These are phyloP conservation scores for Corrigiola litoralis DNA, from an alignment of 179 eudicot genomes.

Conservation along the genomic window DNA sequence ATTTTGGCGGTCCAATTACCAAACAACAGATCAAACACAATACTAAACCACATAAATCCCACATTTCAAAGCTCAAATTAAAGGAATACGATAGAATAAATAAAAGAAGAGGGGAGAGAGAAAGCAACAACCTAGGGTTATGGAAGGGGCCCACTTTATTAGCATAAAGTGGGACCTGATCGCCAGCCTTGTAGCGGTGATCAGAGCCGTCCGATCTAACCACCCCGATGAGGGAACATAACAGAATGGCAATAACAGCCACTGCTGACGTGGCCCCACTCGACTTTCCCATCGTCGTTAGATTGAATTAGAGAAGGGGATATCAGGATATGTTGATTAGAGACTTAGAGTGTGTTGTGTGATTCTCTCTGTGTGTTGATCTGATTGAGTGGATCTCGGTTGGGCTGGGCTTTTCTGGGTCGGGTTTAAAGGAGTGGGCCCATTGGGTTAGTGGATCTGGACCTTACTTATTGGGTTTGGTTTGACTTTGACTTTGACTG, in stretches of 20 bases:
- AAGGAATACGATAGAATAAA: neutral
- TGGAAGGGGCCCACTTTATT: conserved; percentile 64
- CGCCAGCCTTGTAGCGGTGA: conserved; percentile 53
- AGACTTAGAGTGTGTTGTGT: too few species aligned
- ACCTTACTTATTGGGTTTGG: too few species aligned
- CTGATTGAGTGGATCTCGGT: too few species aligned
- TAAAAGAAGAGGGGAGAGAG: neutral
- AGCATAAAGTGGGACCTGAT: conserved; percentile 52
- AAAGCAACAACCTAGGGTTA: conserved; percentile 42
- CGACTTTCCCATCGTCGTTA: conserved; percentile 29
- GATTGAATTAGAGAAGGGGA: too few species aligned
- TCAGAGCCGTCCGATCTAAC: conserved; percentile 48
- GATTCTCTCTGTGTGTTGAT: too few species aligned
- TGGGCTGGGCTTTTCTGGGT: too few species aligned
- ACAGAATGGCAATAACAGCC: conserved; percentile 18
- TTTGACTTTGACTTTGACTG: too few species aligned
- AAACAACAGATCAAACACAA: too few species aligned
- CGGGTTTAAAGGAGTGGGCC: too few species aligned
- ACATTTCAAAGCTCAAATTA: neutral
- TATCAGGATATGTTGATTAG: too few species aligned
- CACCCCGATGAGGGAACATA: neutral
- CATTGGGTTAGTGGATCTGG: too few species aligned
- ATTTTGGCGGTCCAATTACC: neutral
- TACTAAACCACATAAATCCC: neutral
- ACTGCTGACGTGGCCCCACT: conserved; percentile 24